Conservation (phyloP, 768 basidiomycete species). For the Serpula lacrymans region DNA sequence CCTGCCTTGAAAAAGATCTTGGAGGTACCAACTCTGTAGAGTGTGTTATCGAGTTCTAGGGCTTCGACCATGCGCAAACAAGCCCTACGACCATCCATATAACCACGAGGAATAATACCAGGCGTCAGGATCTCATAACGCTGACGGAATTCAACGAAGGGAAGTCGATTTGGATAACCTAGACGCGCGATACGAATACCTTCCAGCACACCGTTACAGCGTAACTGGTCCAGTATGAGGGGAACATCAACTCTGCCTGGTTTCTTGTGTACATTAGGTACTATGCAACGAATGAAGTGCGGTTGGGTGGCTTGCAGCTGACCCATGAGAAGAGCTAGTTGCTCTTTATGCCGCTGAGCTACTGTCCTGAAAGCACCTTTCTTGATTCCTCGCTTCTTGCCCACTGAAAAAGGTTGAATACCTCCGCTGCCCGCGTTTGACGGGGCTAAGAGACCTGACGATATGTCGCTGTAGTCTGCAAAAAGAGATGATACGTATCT, state of each 20-base stretch:
- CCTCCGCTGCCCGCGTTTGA: conserved; percentile 37
- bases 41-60: conserved; percentile 79
- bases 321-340: conserved; percentile 84
- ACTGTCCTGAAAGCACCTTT: conserved; percentile 97
- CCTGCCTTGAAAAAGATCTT: conserved; percentile 99
- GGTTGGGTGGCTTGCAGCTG: conserved; percentile 94
- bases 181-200: conserved; percentile 97
- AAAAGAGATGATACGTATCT: conserved; percentile 82
- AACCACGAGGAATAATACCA: conserved; percentile 88
- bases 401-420: conserved; percentile 41
- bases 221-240: conserved; percentile 90
- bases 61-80: conserved; percentile 88
- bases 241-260: conserved; percentile 91
- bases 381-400: conserved; percentile 76
- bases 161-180: conserved; percentile 95
- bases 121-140: conserved; percentile 96
- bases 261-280: conserved; percentile 89
- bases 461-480: conserved; percentile 63
- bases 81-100: conserved; percentile 97
- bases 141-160: conserved; percentile 96
- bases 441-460: conserved; percentile 25
- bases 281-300: conserved; percentile 97
- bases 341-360: conserved; percentile 93
- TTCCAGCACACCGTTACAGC: conserved; percentile 98
- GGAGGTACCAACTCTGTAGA: conserved; percentile 90